A percentile compares a stretch with the other conserved stretches of the same genome.
Evolutionary conservation across 768 basidiomycete genomes (phyloP).

Genomic region (Trametes punicea): DNA sequence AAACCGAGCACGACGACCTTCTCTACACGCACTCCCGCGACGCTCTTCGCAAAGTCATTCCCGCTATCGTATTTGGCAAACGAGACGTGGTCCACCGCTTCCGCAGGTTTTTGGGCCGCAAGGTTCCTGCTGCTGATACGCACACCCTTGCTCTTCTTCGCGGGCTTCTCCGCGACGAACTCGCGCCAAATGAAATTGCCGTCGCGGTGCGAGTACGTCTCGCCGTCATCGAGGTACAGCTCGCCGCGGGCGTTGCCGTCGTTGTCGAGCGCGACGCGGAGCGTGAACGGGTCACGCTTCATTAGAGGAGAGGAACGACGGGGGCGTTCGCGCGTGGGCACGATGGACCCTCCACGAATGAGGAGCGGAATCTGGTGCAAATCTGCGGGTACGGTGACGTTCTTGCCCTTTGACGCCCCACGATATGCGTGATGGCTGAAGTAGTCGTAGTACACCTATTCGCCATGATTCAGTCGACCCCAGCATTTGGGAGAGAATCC

Average conservation of each 20-base stretch:
- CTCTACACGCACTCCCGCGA: constrained; percentile 76
- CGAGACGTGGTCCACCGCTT: constrained; percentile 51
- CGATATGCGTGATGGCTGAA: constrained; percentile 68
- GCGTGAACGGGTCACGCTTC: constrained; percentile 90
- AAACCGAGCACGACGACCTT: constrained; percentile 79
- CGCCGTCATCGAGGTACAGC: constrained; percentile 94
- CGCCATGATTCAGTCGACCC: not conserved
- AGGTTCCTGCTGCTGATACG: constrained; percentile 52
- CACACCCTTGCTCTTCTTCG: constrained; percentile 43
- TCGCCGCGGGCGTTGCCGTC: constrained; percentile 65
- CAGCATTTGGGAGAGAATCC: not conserved
- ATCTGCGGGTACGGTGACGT: constrained; percentile 74
- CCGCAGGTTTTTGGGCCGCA: constrained; percentile 39
- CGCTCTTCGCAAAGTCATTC: constrained; percentile 67
- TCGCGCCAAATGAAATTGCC: constrained; percentile 86
- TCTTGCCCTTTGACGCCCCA: constrained; percentile 59
- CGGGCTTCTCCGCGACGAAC: constrained; percentile 55
- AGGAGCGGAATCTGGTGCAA: constrained; percentile 81
- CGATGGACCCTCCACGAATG: constrained; percentile 86
- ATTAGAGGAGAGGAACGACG: constrained; percentile 83
- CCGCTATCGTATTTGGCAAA: constrained; percentile 46
- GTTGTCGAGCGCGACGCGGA: constrained; percentile 76
- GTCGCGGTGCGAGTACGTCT: constrained; percentile 65
- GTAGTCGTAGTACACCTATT: constrained; percentile 92
- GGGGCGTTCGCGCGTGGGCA: constrained; percentile 84